phyloP scores from a whole-genome alignment of 805 yeast genomes.

The Hanseniaspora opuntiae region DNA sequence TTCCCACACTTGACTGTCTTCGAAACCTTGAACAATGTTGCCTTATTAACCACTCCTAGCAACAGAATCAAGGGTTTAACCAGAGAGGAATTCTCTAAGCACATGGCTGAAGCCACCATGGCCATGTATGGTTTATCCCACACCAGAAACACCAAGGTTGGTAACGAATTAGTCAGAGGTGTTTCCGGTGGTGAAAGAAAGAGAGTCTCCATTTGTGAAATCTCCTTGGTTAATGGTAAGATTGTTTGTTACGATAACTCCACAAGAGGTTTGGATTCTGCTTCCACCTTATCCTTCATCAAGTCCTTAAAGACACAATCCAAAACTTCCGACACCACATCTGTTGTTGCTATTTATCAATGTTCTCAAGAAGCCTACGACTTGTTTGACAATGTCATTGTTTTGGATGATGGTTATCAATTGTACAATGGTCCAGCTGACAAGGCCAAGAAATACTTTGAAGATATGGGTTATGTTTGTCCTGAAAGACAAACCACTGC shows the following conservation, averaged over 20 bases:
- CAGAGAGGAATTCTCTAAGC: slow-evolving; percentile 42
- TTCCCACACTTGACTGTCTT: slow-evolving; percentile 57
- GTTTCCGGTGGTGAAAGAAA: slow-evolving; percentile 80
- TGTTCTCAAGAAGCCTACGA: slow-evolving; percentile 55
- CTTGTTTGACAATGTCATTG: slow-evolving; percentile 48
- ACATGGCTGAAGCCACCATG: slow-evolving; percentile 40
- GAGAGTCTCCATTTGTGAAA: slow-evolving; percentile 74
- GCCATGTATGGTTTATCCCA: slow-evolving; percentile 49
- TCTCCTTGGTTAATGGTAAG: slow-evolving; percentile 48
- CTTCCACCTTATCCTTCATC: slow-evolving; percentile 67
- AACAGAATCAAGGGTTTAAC: slow-evolving; percentile 47
- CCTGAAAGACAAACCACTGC: slow-evolving; percentile 58
- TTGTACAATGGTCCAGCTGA: slow-evolving; percentile 49
- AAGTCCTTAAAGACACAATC: slow-evolving; percentile 55
- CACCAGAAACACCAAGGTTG: slow-evolving; percentile 47
- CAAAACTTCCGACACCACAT: slow-evolving; percentile 36
- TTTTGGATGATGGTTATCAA: slow-evolving; percentile 48
- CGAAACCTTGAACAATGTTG: slow-evolving; percentile 50
- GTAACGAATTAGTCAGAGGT: slow-evolving; percentile 52
- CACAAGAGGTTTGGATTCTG: slow-evolving; percentile 74
- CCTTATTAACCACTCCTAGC: slow-evolving; percentile 46
- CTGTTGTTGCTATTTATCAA: slow-evolving; percentile 58
- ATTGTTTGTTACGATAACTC: slow-evolving; percentile 70
- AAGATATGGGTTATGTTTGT: slow-evolving; percentile 49
- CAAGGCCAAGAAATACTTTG: slow-evolving; percentile 44